Base-by-base conservation (phyloP, 768 basidiomycete genomes). In the Paxillus ammoniavirescens region DNA sequence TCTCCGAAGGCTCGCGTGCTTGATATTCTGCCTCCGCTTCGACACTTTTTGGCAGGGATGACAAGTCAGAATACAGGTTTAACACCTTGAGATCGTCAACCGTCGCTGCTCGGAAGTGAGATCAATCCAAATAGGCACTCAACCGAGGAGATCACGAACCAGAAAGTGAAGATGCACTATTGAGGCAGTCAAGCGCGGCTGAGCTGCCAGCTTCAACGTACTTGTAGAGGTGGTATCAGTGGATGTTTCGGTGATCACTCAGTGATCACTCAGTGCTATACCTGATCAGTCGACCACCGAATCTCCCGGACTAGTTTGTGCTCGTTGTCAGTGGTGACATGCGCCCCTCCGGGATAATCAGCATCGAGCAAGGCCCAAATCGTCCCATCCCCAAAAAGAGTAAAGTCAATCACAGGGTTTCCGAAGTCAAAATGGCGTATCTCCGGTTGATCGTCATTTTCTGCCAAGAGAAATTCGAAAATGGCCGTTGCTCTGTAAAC, bases 361-460 rank as follows among this genome's bases (percentile, higher is more conserved):
- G 69, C 67, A 61, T 87, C 84, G n/a, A 85, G 58, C 10, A 73
- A 68, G 5, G 80, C 76, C 72, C 78, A 78, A 23, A 86, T 59
- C 9, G 51, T 53, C 4, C 70, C 72, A 28, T 75, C 70, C 14
- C 61, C 62, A 26, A 63, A 60, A 14, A 80, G 55, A 0, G 69
- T 70, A 57, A 89, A 87, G 58, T 86, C 81, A 37, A 87, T 64
- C 5, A 91, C 72, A 13, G 89, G 89, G 42, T 69, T 72, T 8
- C 71, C 72, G 47, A 90, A 77, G 62, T 86, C 79, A 26, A 82
- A 66, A 21, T 71, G 61, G 14, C 67, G 66, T 37, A 83, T 56
- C 51, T 41, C 61, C 45, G 55, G 59, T 40, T 38, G 59, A 42
- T 56, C 60, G 49, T 38, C 59, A 44, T 42, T 56, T 45, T 52